A percentile compares a stretch with the other conserved stretches of the same genome.
Conservation (phyloP, 345 rosid species). For the Lenwebbia sp. region DNA sequence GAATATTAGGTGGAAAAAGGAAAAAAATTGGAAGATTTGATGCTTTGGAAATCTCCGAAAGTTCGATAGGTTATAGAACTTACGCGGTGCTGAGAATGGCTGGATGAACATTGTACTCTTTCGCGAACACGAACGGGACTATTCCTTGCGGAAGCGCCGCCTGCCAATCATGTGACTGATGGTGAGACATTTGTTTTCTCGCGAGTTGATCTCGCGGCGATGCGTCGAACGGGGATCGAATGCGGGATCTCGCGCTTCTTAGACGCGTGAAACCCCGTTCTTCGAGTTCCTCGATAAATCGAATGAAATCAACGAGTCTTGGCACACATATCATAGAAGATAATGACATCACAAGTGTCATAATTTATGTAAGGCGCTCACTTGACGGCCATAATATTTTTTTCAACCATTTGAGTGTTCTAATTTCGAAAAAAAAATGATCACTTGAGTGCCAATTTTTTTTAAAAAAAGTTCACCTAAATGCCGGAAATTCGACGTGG, state of each 20-base stretch:
- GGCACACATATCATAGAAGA: not conserved
- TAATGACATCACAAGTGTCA: too few species aligned
- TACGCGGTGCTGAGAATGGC: slow-evolving; percentile 10
- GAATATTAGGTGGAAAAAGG: not conserved
- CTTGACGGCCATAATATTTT: too few species aligned
- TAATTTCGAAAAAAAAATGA: too few species aligned
- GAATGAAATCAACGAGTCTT: not conserved
- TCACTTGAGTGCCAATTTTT: too few species aligned
- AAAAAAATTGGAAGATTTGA: not conserved
- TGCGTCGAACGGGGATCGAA: not conserved
- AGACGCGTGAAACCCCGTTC: not conserved
- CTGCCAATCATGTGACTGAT: not conserved
- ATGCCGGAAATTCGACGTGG: too few species aligned
- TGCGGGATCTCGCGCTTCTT: not conserved
- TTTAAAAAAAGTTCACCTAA: too few species aligned
- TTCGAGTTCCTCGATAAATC: not conserved
- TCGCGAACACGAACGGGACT: slow-evolving; percentile 9
- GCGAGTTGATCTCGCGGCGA: not conserved
- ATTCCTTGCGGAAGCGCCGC: slow-evolving; percentile 15
- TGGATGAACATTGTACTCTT: slow-evolving; percentile 12
- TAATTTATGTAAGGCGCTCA: too few species aligned
- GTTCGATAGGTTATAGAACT: not conserved
- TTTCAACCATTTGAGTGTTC: too few species aligned
- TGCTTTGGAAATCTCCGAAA: not conserved
- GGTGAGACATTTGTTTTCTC: not conserved